These are phyloP conservation scores for Mycena sp. DNA, from an alignment of 1,284 basidiomycete species.

Conservation along the genomic window DNA sequence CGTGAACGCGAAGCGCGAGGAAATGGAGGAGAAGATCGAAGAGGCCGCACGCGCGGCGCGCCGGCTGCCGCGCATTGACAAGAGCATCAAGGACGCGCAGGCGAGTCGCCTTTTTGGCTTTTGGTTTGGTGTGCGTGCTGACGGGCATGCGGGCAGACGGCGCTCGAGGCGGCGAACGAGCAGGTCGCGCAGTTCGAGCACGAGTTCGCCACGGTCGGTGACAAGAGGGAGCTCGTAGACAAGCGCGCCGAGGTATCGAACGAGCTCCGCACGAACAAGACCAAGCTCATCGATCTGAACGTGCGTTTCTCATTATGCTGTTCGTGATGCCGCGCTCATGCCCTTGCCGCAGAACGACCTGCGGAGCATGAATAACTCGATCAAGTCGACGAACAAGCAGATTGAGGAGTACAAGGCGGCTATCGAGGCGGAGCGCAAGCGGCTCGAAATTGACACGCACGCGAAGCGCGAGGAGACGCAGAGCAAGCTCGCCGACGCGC, in stretches of 20 bases:
- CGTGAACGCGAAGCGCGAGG: slow-evolving; percentile 78
- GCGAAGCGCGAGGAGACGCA: slow-evolving; percentile 67
- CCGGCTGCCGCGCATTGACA: slow-evolving; percentile 61
- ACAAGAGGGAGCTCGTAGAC: slow-evolving; percentile 60
- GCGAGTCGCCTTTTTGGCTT: background rate
- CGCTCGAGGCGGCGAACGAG: slow-evolving; percentile 54
- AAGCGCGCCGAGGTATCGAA: slow-evolving; percentile 54
- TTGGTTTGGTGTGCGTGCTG: background rate
- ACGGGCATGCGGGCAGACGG: slow-evolving; percentile 36
- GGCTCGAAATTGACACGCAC: slow-evolving; percentile 66
- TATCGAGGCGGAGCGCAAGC: slow-evolving; percentile 65
- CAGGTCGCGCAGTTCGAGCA: slow-evolving; percentile 59
- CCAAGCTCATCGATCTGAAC: slow-evolving; percentile 53
- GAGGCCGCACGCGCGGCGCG: slow-evolving; percentile 59
- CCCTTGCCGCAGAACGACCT: slow-evolving; percentile 53
- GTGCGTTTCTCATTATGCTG: slow-evolving; percentile 45
- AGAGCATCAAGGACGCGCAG: slow-evolving; percentile 43
- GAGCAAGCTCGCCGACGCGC: slow-evolving; percentile 57
- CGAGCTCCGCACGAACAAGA: slow-evolving; percentile 57
- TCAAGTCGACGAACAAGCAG: slow-evolving; percentile 49
- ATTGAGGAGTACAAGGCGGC: slow-evolving; percentile 61
- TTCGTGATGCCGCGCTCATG: slow-evolving; percentile 8
- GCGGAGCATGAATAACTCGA: slow-evolving; percentile 55
- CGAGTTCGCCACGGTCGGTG: slow-evolving; percentile 58
- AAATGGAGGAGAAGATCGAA: slow-evolving; percentile 61